A percentile compares a stretch with the other conserved stretches of the same genome.
Evolutionary conservation across 306 rosid genomes (phyloP).

Genomic region (Corylus heterophylla): DNA sequence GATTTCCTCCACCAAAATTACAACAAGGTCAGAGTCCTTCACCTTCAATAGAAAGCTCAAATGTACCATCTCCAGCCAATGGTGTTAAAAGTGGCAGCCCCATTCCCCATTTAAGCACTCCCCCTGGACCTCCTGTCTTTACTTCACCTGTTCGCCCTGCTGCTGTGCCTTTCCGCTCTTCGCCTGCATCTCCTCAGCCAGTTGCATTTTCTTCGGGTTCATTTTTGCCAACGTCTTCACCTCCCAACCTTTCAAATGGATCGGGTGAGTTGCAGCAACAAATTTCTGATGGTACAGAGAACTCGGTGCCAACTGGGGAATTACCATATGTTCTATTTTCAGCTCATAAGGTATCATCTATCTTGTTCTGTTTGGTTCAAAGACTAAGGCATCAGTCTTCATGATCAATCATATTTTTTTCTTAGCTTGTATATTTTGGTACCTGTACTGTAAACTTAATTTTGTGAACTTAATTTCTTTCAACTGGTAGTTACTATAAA

Average conservation of each 20-base stretch:
- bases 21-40: conserved; percentile 67
- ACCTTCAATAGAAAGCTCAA: conserved; percentile 48
- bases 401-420: not conserved
- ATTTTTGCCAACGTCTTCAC: conserved; percentile 66
- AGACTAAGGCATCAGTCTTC: conserved; percentile 13
- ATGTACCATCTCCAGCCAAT: conserved; percentile 56
- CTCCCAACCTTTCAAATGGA: conserved; percentile 61
- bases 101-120: conserved; percentile 84
- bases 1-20: conserved; percentile 61
- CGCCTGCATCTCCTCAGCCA: conserved; percentile 95
- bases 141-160: conserved; percentile 94
- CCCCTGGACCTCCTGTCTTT: conserved; percentile 97
- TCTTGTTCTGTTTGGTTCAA: conserved; percentile 20
- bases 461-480: not conserved
- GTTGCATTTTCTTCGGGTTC: conserved; percentile 64
- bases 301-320: conserved; percentile 47
- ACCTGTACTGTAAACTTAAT: not conserved
- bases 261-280: conserved; percentile 55
- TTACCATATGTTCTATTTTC: conserved; percentile 83
- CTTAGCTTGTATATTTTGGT: conserved; percentile 1
- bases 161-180: conserved; percentile 87
- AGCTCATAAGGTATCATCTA: conserved; percentile 69
- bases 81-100: conserved; percentile 67
- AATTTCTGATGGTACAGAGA: conserved; percentile 50
- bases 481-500: not conserved